Conservation (phyloP, 768 basidiomycete genomes). For the Mycena sanguinolenta region DNA sequence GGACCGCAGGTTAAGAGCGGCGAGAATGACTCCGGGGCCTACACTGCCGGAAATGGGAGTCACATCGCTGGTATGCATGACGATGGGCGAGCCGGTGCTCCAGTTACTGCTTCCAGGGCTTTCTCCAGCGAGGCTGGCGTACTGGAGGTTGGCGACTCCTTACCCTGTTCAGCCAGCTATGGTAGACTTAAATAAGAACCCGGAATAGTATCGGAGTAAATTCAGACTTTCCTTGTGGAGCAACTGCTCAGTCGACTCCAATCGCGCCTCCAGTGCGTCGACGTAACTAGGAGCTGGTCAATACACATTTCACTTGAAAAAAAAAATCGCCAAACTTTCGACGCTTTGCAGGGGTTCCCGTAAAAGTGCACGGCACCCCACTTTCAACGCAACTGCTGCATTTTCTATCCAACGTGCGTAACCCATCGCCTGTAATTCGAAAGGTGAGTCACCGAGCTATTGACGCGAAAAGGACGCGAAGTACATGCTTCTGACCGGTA, state of each 20-base stretch:
- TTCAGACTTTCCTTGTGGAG: constrained; percentile 1
- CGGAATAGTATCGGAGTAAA: not conserved
- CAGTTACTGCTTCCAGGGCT: not conserved
- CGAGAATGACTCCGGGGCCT: constrained; percentile 23
- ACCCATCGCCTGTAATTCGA: not conserved
- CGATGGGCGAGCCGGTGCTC: not conserved
- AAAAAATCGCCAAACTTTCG: not conserved
- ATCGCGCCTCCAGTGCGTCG: constrained; percentile 1
- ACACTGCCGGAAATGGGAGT: not conserved
- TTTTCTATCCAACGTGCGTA: constrained; percentile 10
- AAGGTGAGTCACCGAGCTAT: not conserved
- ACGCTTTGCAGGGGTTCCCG: not conserved
- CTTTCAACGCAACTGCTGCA: not conserved
- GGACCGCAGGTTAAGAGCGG: constrained; percentile 23
- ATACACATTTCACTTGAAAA: not conserved
- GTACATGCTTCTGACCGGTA: not conserved
- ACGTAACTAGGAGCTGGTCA: not conserved
- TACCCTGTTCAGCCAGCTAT: not conserved
- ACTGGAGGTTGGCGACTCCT: not conserved
- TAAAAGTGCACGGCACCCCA: constrained; percentile 2
- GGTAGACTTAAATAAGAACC: not conserved
- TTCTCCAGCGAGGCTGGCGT: no score
- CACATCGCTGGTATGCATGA: not conserved
- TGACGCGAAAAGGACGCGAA: no score
- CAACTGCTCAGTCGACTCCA: constrained; percentile 1